Evolutionary conservation across 495 filamentous ascomycete species (phyloP).

Genomic region (Xylaria cubensis): DNA sequence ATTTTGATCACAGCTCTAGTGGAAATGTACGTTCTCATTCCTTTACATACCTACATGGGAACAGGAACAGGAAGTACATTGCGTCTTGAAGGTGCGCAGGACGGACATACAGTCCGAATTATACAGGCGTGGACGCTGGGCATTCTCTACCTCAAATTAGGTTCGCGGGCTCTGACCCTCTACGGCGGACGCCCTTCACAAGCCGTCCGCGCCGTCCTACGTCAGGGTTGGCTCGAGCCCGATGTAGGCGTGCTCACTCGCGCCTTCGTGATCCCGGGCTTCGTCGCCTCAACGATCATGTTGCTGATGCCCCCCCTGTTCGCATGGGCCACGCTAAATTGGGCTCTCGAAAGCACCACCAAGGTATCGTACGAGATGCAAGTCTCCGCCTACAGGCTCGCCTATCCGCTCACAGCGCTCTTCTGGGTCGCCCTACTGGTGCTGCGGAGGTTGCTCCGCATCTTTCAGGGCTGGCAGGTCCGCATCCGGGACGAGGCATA

Average conservation of each 20-base stretch:
- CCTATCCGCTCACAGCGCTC: conserved; percentile 67
- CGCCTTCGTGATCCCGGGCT: conserved; percentile 77
- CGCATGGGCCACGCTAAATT: conserved; percentile 41
- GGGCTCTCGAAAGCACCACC: conserved; percentile 38
- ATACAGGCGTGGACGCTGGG: conserved; percentile 95
- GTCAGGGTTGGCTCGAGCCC: conserved; percentile 81
- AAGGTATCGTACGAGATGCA: conserved; percentile 51
- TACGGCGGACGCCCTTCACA: conserved; percentile 71
- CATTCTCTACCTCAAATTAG: conserved; percentile 88
- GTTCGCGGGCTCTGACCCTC: conserved; percentile 71
- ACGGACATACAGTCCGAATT: conserved; percentile 77
- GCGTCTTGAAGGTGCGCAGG: conserved; percentile 33
- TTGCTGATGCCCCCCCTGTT: conserved; percentile 61
- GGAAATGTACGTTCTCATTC: conserved; percentile 89
- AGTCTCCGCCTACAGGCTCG: conserved; percentile 71
- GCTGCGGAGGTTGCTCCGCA: conserved; percentile 60
- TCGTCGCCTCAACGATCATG: conserved; percentile 62
- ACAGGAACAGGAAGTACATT: conserved; percentile 43
- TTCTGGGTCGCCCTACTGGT: conserved; percentile 45
- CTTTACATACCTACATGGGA: conserved; percentile 81
- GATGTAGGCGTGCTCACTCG: conserved; percentile 79
- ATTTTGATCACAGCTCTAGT: conserved; percentile 80
- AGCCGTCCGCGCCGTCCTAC: conserved; percentile 76
- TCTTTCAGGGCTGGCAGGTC: conserved; percentile 78
- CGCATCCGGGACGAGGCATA: conserved; percentile 94